Base-by-base conservation (phyloP, 352 stramenopile genomes). In the Hyaloperonospora brassicae region DNA sequence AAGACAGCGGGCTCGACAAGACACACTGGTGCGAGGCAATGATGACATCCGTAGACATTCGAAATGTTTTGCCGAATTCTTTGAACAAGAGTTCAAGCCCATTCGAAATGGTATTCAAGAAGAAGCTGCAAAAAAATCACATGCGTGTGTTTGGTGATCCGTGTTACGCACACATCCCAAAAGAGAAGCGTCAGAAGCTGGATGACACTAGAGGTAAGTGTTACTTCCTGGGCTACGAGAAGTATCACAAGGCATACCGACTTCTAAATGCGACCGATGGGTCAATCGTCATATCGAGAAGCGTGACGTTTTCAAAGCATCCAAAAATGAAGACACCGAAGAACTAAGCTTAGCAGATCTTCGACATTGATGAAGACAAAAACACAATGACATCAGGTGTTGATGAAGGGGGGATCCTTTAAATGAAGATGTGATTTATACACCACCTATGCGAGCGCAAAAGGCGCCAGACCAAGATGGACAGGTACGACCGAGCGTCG, bases 31-130 rank as follows among this genome's bases (percentile, higher is more conserved):
- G 27, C 27, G 27, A 31, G 7, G 27, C 27, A 31, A 31, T 31
- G 27, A 31, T 42, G 36, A 42, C 10, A 14, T 4, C 36, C 4
- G 10, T 12, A 42, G n/a, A 42, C 36, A 42, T 42, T 11, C 36
- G 36, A 10, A 42, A 42, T 12, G 36, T 42, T 4, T 5, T 42
- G 11, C 36, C 36, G 36, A 42, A 31, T 7, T 31, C 27, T 3
- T 3, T 31, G 27, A 31, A 31, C 27, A 31, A 7, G 27, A 7
- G 7, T 21, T 42, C 3, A 42, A 42, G 36, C 14, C 5, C 36
- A 42, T 24, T 24, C 40, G 40, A 45, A n/a, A 45, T 45, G 40
- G 14, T 45, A 10, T 45, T 45, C 14, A 45, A 45, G 40, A 8
- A 17, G 14, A 45, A 45, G n/a, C 12, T 12, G 8, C 35, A 24